Evolutionary conservation across 148 eudicot species (phyloP), one percentile per base, ranked within the genome.

Genomic region (Diospyros lotus): DNA sequence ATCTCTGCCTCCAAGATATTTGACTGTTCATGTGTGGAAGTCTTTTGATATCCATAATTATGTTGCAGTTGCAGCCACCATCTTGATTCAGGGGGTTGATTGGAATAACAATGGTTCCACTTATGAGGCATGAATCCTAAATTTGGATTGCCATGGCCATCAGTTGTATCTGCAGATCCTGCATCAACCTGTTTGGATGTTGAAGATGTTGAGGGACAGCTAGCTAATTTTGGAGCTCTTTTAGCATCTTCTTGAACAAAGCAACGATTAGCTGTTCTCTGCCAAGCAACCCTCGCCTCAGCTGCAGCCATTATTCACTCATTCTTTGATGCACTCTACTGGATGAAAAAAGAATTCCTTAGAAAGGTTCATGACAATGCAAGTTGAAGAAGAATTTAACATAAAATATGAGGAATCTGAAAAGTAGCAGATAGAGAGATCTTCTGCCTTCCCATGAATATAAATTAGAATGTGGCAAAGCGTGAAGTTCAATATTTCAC

Each of bases 231-330:
- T 13, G 98, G 96, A 86, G 98, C 96, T 86, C 98, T 85, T 84
- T 93, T 93, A 18, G 98, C 98, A 80, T 93, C 98, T 88, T 93
- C 96, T 80, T 93, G 98, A 5, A 88, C 92, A 80, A 93, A 88
- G 84, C 82, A 93, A 71, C 98, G 90, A 77, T 93, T 93, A 75
- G 89, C 98, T 59, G 94, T 79, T 86, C 98, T 89, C 72, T 93
- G 98, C 98, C 94, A 93, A 68, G 88, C 98, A 10, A 96, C 84
- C 83, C 98, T 89, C 74, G 90, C 98, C 87, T 93, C 98, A 82
- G 96, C 98, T 80, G 90, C 90, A 8, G 98, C 98, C 96, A 93
- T 93, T 82, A 81, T 66, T 80, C 87, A 42, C 67, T 54, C 82
- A 82, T 83, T 69, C 45, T 76, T 77, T 8, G 10, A 15, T 64